Base-by-base conservation (phyloP, 345 rosid species). In the Gossypium turneri region DNA sequence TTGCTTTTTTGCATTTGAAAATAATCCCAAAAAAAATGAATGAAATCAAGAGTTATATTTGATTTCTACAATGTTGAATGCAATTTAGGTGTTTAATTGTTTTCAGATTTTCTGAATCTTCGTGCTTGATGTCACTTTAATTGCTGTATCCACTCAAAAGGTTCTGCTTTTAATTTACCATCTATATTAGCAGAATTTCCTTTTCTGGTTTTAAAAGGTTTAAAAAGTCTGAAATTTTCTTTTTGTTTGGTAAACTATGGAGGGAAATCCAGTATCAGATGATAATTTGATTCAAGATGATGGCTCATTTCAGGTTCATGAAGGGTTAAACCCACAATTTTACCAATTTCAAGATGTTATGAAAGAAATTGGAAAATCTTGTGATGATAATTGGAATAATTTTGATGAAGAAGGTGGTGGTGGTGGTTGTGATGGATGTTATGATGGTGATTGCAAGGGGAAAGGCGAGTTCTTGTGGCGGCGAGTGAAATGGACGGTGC, bases 401-500 rank as follows among this genome's bases (percentile, higher is more conserved):
- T 51, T 52, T 34, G 67, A 55, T 20, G 66, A 65, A 70, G 43
- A 52, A 38, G 43, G 44, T 9, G 50, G 47, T 20, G 59, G 59
- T 56, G 59, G 59, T 56, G 25, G 60, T 56, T 19, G 20, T 77
- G 34, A 19, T 70, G 81, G 45, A 51, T 73, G 53, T 71, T 15
- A 59, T 78, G 75, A 61, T 67, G 75, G 44, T 67, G 75, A 22
- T 56, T 50, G 12, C 24, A 12, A 43, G 48, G 66, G n/a, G 71
- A 45, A 11, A 12, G 45, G 65, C 0, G 62, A 41, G 24, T 52
- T 53, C 55, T 67, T 29, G 2, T 70, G 75, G 82, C 80, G 70
- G 38, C 75, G 76, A 41, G 67, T 59, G 12, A 82, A 74, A 66
- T 76, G 80, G 82, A 73, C 67, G 2, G 80, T 65, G 16, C 34